phyloP scores from a whole-genome alignment of 805 yeast genomes.

The Saturnispora kantuleensis region DNA sequence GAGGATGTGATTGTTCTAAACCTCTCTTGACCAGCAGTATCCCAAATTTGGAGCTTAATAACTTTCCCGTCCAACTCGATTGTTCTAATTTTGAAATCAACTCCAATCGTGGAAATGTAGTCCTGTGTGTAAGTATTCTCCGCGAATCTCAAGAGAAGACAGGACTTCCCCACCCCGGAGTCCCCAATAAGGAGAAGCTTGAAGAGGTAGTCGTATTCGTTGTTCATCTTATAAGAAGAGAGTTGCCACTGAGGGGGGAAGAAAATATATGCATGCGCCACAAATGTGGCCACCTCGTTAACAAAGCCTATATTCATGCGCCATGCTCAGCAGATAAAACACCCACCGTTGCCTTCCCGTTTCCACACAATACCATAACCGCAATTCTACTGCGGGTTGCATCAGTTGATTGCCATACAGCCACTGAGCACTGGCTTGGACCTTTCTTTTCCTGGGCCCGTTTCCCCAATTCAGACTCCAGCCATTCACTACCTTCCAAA shows the following conservation, averaged over 20 bases:
- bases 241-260: background rate
- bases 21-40: slow-evolving; percentile 98
- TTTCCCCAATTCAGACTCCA: background rate
- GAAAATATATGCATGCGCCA: background rate
- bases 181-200: slow-evolving; percentile 93
- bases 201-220: slow-evolving; percentile 96
- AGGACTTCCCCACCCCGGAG: slow-evolving; percentile 97
- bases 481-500: slow-evolving; percentile 5
- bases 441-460: background rate
- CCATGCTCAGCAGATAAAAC: too few species aligned
- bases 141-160: slow-evolving; percentile 88
- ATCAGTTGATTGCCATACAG: too few species aligned
- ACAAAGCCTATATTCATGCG: too few species aligned
- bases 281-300: background rate
- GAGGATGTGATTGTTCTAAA: slow-evolving; percentile 96
- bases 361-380: too few species aligned
- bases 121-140: slow-evolving; percentile 96
- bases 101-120: slow-evolving; percentile 95
- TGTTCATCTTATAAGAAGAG: slow-evolving; percentile 42
- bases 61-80: slow-evolving; percentile 94
- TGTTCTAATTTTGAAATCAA: slow-evolving; percentile 84
- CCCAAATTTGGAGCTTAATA: slow-evolving; percentile 97
- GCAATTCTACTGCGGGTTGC: too few species aligned
- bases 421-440: too few species aligned
- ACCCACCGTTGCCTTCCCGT: too few species aligned